These are phyloP conservation scores for Starmerella ratchasimensis DNA, from an alignment of 805 yeast species.

Conservation along the genomic window DNA sequence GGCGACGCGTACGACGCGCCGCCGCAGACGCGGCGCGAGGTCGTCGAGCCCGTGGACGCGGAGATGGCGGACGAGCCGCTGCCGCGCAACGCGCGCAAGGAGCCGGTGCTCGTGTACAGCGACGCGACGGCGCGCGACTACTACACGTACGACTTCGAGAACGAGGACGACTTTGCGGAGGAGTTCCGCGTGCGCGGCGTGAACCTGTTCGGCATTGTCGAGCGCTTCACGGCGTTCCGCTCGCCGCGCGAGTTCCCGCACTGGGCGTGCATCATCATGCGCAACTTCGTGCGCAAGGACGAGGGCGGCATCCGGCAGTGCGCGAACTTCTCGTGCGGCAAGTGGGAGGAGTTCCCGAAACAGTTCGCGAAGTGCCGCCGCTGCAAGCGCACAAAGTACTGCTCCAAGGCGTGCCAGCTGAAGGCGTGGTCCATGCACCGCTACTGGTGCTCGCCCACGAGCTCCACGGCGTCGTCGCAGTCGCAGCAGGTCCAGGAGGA, in stretches of 20 bases:
- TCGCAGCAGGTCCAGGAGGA: conserved; percentile 2
- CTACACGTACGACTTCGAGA: conserved; percentile 26
- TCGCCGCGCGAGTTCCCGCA: conserved; percentile 72
- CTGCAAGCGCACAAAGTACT: conserved; percentile 88
- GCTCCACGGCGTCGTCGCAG: conserved; percentile 7
- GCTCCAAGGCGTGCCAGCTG: conserved; percentile 83
- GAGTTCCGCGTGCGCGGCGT: conserved; percentile 33
- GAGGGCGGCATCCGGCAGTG: conserved; percentile 84
- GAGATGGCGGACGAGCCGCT: background rate
- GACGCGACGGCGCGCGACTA: conserved; percentile 12
- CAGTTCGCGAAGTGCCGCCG: conserved; percentile 91
- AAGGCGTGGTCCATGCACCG: conserved; percentile 87
- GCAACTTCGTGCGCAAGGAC: conserved; percentile 86
- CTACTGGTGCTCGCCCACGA: conserved; percentile 59
- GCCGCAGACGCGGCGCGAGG: background rate
- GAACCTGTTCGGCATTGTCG: conserved; percentile 82
- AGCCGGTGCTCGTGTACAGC: background rate
- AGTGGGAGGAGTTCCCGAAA: conserved; percentile 81
- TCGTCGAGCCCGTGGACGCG: background rate
- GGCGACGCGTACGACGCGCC: no score
- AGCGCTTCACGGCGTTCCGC: conserved; percentile 62
- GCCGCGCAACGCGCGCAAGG: no score
- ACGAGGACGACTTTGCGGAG: conserved; percentile 29
- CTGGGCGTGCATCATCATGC: conserved; percentile 97
- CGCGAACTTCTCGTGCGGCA: conserved; percentile 84